Conservation (phyloP, 2,329 filamentous ascomycete species). For the Trichothecium sympodiale region DNA sequence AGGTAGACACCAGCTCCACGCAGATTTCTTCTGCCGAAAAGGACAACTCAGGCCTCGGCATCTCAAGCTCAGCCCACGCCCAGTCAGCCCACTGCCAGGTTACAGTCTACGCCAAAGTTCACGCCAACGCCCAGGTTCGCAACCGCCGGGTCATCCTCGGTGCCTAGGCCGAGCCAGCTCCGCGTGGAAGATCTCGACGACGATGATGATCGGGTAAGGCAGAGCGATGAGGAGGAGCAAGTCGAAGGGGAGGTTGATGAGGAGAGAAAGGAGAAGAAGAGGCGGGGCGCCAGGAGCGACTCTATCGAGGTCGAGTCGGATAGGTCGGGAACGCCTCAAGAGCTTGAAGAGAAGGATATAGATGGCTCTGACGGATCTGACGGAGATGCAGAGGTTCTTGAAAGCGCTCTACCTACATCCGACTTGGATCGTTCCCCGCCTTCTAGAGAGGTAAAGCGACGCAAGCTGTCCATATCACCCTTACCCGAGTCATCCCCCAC, state of each 20-base stretch:
- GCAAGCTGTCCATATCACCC: slow-evolving; percentile 17
- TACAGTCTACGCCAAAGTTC: slow-evolving; percentile 28
- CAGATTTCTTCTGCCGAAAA: slow-evolving; percentile 25
- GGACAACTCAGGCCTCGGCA: slow-evolving; percentile 15
- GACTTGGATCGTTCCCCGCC: not conserved
- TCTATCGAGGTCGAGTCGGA: slow-evolving; percentile 8
- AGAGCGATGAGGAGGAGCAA: slow-evolving; percentile 20
- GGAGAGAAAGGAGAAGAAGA: slow-evolving; percentile 1
- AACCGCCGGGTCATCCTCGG: slow-evolving; percentile 11
- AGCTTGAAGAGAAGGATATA: slow-evolving; percentile 4
- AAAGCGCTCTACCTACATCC: not conserved
- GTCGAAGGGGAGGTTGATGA: slow-evolving; percentile 5
- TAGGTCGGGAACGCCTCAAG: not conserved
- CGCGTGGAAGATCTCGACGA: slow-evolving; percentile 20
- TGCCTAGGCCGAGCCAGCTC: slow-evolving; percentile 13
- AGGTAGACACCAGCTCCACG: slow-evolving; percentile 26
- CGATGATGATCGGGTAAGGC: slow-evolving; percentile 12
- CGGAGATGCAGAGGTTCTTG: slow-evolving; percentile 1
- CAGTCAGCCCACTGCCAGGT: slow-evolving; percentile 14
- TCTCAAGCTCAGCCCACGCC: slow-evolving; percentile 17
- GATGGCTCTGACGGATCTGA: too few species aligned
- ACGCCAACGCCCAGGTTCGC: slow-evolving; percentile 10
- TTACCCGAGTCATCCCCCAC: slow-evolving; percentile 7
- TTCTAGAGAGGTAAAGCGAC: slow-evolving; percentile 15
- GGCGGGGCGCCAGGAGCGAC: slow-evolving; percentile 4